Evolutionary conservation across 345 rosid species (phyloP).

Genomic region (Chamaenerion angustifolium): DNA sequence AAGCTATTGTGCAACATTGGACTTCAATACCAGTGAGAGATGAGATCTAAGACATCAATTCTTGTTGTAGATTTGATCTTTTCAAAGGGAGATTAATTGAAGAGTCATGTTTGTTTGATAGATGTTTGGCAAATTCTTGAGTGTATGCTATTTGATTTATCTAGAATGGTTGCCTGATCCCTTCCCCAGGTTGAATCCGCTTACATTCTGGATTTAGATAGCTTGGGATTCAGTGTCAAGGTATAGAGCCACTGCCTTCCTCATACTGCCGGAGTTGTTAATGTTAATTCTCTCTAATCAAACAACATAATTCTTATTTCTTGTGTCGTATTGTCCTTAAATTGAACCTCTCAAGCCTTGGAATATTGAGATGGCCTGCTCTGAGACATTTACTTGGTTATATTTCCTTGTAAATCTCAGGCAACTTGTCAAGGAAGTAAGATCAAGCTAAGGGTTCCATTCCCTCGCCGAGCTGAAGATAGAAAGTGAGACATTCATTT

Average conservation of each 20-base stretch:
- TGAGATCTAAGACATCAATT: neutral
- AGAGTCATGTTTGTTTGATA: neutral
- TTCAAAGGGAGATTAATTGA: too few relatives aligned
- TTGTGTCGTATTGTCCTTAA: too few relatives aligned
- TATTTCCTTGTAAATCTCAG: conserved; percentile 18
- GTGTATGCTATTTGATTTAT: neutral
- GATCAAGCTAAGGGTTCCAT: conserved; percentile 74
- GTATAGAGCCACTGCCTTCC: conserved; percentile 17
- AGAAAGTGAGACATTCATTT: conserved; percentile 45
- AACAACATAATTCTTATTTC: too few relatives aligned
- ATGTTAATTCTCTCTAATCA: too few relatives aligned
- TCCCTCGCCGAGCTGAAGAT: conserved; percentile 64
- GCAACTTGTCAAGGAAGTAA: conserved; percentile 55
- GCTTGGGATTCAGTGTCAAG: conserved; percentile 90
- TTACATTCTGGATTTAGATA: conserved; percentile 76
- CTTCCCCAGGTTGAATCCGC: conserved; percentile 70
- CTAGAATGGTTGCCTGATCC: conserved; percentile 6
- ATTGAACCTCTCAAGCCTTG: too few relatives aligned
- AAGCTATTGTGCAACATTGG: conserved; percentile 53
- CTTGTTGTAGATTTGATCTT: too few relatives aligned
- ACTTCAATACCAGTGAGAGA: conserved; percentile 63
- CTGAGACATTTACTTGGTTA: neutral
- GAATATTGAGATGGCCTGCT: neutral
- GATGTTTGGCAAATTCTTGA: neutral
- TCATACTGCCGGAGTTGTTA: too few relatives aligned